A percentile compares a stretch with the other conserved stretches of the same genome.
Evolutionary conservation across 225 moss, liverwort and hornwort species (phyloP).

Genomic region (Pseudoscleropodium purum): DNA sequence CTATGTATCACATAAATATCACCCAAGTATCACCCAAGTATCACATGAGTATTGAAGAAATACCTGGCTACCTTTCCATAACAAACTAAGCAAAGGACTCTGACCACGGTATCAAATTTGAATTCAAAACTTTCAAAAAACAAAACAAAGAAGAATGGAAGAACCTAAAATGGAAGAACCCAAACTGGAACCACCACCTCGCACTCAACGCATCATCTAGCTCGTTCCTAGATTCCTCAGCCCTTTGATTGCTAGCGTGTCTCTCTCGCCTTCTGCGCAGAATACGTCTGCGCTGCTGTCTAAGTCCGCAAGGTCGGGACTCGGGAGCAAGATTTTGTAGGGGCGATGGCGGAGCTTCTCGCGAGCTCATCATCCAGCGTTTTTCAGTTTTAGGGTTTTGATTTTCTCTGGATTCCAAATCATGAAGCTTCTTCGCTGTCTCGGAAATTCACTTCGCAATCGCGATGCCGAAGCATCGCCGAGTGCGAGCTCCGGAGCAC

Average conservation of each 20-base stretch:
- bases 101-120: background rate
- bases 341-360: background rate
- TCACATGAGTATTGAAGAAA: background rate
- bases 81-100: background rate
- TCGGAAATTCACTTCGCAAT: background rate
- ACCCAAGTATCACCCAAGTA: background rate
- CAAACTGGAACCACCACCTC: background rate
- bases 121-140: background rate
- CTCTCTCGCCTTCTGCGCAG: background rate
- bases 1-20: background rate
- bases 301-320: too few relatives aligned
- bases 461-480: background rate
- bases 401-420: background rate
- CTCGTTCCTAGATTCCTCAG: background rate
- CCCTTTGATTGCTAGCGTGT: background rate
- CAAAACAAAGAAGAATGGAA: background rate
- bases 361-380: background rate
- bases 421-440: too few relatives aligned
- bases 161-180: background rate
- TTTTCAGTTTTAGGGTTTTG: background rate
- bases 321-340: too few relatives aligned
- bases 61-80: too few relatives aligned
- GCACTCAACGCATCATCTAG: background rate
- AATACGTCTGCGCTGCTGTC: background rate
- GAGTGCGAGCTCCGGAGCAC: background rate